Evolutionary conservation across 306 rosid species (phyloP), one percentile per base, ranked within the genome.

Genomic region (Medicago ruthenica): DNA sequence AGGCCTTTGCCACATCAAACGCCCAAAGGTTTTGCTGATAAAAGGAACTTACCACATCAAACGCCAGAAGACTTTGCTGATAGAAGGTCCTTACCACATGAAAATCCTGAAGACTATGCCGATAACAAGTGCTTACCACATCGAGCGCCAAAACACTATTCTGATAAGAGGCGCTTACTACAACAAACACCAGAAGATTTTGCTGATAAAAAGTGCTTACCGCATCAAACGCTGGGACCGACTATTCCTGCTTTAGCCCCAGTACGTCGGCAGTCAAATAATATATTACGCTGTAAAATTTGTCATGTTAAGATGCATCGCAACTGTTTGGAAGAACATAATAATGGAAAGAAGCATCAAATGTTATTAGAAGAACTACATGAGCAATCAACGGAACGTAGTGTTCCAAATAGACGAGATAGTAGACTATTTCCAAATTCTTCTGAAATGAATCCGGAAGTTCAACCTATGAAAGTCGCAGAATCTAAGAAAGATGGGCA

Each of bases 381-480:
- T 39, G 11, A 20, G 54, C 9, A 11, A 39, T 18, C 16, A 40
- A 40, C 5, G 67, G 40, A 44, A 39, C 22, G 0, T 12, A 60
- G 18, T 8, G 9, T 9, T 9, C 18, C 31, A 58, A 58, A 58
- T 21, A 39, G 45, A n/a, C 45, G 11, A 34, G 1, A 34, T 16
- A 36, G 48, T 34, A 36, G 42, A 53, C 87, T 60, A 75, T 72
- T 80, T 76, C 79, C 83, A 48, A 84, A 81, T 64, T 54, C 89
- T 80, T 59, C 89, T 80, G 87, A 79, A 71, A 54, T 76, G 69
- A 83, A 83, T 83, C 42, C 75, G 39, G 81, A 74, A 72, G 86
- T 71, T 75, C 85, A 84, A 72, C 70, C 81, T 67, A 84, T 75
- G 83, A 79, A 75, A 59, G 81, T 66, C 71, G 80, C 64, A 54